Evolutionary conservation across 768 basidiomycete genomes (phyloP).

Genomic region (Pleurotus tuber-regium): DNA sequence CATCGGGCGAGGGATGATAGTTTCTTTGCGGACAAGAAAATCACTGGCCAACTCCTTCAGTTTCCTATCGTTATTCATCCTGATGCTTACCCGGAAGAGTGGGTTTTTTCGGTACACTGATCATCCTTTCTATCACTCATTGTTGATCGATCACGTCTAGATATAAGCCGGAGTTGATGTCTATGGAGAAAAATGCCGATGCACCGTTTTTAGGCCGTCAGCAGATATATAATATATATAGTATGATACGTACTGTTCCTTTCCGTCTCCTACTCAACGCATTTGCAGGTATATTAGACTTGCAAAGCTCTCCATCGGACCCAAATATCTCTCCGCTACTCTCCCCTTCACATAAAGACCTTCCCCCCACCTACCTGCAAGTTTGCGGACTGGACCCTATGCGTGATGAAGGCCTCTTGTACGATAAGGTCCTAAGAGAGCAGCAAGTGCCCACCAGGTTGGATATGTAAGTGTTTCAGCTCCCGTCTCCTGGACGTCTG

Average conservation of each 20-base stretch:
- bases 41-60: slow-evolving; percentile 23
- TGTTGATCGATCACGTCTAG: slow-evolving; percentile 10
- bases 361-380: slow-evolving; percentile 23
- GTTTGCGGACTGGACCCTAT: slow-evolving; percentile 22
- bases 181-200: slow-evolving; percentile 19
- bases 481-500: not conserved
- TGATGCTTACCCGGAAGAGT: slow-evolving; percentile 20
- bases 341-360: slow-evolving; percentile 15
- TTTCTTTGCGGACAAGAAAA: slow-evolving; percentile 13
- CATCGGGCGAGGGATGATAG: slow-evolving; percentile 21
- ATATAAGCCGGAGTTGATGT: slow-evolving; percentile 18
- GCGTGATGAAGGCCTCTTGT: slow-evolving; percentile 26
- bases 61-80: slow-evolving; percentile 19
- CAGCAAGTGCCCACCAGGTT: slow-evolving; percentile 19
- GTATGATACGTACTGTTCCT: not conserved
- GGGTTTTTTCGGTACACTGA: slow-evolving; percentile 5
- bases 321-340: slow-evolving; percentile 19
- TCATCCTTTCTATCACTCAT: not conserved
- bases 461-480: slow-evolving; percentile 15
- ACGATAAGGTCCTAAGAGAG: slow-evolving; percentile 21
- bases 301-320: not conserved
- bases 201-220: slow-evolving; percentile 11
- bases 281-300: slow-evolving; percentile 4
- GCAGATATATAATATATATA: slow-evolving; percentile 4
- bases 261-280: not conserved